Conservation (phyloP, 2,329 filamentous ascomycete species). For the Hypoxylon sp. region DNA sequence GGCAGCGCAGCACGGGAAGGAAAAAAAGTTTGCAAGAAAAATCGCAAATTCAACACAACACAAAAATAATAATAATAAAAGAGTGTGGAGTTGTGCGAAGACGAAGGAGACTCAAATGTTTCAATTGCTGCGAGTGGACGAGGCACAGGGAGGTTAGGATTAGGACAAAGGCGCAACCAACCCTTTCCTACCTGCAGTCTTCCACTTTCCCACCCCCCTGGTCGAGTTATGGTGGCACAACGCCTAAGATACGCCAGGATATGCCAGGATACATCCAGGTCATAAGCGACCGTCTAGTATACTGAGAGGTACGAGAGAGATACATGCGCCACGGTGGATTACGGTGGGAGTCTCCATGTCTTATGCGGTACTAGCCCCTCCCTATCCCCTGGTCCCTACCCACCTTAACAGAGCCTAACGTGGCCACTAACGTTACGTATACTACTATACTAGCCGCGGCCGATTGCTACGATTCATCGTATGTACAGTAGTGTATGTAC, state of each 20-base stretch:
- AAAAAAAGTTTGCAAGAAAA: constrained; percentile 51
- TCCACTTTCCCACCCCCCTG: constrained; percentile 31
- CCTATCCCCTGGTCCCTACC: constrained; percentile 22
- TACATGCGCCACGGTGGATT: constrained; percentile 35
- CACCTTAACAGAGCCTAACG: constrained; percentile 34
- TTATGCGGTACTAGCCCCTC: constrained; percentile 28
- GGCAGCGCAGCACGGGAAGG: constrained; percentile 53
- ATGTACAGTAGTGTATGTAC: constrained; percentile 4
- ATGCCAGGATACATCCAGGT: constrained; percentile 11
- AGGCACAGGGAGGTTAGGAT: constrained; percentile 44
- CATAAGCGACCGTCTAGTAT: constrained; percentile 26
- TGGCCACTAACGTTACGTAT: constrained; percentile 40
- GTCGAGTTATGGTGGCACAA: constrained; percentile 36
- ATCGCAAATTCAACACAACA: constrained; percentile 24
- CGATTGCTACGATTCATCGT: constrained; percentile 24
- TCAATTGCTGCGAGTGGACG: constrained; percentile 48
- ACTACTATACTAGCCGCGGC: constrained; percentile 32
- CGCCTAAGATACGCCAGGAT: constrained; percentile 8
- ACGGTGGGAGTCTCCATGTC: constrained; percentile 26
- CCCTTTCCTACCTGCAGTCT: constrained; percentile 24
- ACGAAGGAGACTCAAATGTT: constrained; percentile 54
- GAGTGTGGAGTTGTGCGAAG: constrained; percentile 60
- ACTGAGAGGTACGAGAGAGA: constrained; percentile 21
- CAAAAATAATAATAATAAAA: constrained; percentile 49
- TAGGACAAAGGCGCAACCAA: constrained; percentile 39